Evolutionary conservation across 352 stramenopile genomes (phyloP), one percentile per base, ranked within the genome.

Genomic region (Pythium periplocum): DNA sequence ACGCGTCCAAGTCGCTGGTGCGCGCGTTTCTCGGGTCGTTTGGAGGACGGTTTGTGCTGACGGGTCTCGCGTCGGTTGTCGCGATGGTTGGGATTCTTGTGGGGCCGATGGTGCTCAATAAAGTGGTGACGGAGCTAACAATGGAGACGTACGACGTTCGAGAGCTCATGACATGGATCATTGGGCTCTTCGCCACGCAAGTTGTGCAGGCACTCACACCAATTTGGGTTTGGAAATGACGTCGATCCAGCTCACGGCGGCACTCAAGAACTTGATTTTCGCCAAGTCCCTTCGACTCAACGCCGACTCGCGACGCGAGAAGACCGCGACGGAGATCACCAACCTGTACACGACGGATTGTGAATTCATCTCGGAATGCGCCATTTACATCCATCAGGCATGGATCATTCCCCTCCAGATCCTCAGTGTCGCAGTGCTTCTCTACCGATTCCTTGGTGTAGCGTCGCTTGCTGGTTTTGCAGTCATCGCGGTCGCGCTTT

Each of bases 361-460:
- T 26, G 55, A 73, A 11, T 49, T 65, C 4, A 62, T 85, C 31
- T 42, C 78, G 26, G 38, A 45, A 7, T 57, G 57, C 9, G 68
- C 68, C 17, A 74, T 66, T 34, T 48, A 66, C 39, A 34, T 78
- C 2, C 86, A 93, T 47, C 66, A 87, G 45, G 17, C 72, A 31
- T 85, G 74, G 74, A 58, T 85, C 26, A 68, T 85, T 33, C 74
- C 71, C 37, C 32, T 80, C 46, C 69, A 85, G 44, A 67, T 85
- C 31, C 44, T 51, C 12, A 65, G 74, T 46, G 69, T 71, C 5
- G 69, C 64, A 47, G 68, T 66, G 51, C 66, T 85, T 60, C 33
- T 85, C 7, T 74, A 75, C n/a, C 51, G 65, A 4, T 51, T 85
- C 37, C 42, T 85, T n/a, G 64, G 59, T 4, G 32, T 77, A 2